Evolutionary conservation across 805 yeast species (phyloP).

Genomic region (Starmerella etchellsii): DNA sequence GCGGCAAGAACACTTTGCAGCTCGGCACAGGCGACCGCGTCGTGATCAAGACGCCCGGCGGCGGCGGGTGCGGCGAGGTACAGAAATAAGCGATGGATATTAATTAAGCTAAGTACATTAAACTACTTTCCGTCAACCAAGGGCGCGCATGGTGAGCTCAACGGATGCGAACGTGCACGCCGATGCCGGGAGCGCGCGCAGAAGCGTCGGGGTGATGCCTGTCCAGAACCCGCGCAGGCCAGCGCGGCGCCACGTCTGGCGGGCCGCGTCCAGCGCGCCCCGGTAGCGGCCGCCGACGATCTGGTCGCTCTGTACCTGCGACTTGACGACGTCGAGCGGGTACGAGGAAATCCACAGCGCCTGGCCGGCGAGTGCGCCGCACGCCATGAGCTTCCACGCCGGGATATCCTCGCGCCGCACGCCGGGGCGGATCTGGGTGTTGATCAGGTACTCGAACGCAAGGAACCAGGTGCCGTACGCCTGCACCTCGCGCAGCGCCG

Average conservation of each 20-base stretch:
- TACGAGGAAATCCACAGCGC: constrained; percentile 58
- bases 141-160: constrained; percentile 45
- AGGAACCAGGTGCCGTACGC: constrained; percentile 68
- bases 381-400: constrained; percentile 41
- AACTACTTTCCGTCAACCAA: constrained; percentile 18
- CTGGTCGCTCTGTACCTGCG: constrained; percentile 43
- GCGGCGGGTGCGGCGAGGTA: constrained; percentile 61
- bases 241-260: constrained; percentile 31
- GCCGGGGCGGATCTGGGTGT: constrained; percentile 16
- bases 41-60: constrained; percentile 67
- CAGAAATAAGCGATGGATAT: background rate
- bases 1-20: constrained; percentile 57
- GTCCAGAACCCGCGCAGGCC: constrained; percentile 44
- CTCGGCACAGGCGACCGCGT: constrained; percentile 53
- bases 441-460: constrained; percentile 46
- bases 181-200: constrained; percentile 54
- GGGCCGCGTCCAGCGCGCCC: constrained; percentile 34
- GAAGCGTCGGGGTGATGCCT: constrained; percentile 42
- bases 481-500: constrained; percentile 48
- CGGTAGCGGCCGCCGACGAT: constrained; percentile 28
- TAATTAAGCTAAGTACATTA: background rate
- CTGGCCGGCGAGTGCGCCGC: constrained; percentile 59
- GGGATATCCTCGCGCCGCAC: constrained; percentile 35
- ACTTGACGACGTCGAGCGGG: constrained; percentile 54
- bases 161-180: constrained; percentile 73